A percentile compares a stretch with the other conserved stretches of the same genome.
phyloP scores from a whole-genome alignment of 2,329 filamentous ascomycete genomes.

The Neopestalotiopsis clavispora region DNA sequence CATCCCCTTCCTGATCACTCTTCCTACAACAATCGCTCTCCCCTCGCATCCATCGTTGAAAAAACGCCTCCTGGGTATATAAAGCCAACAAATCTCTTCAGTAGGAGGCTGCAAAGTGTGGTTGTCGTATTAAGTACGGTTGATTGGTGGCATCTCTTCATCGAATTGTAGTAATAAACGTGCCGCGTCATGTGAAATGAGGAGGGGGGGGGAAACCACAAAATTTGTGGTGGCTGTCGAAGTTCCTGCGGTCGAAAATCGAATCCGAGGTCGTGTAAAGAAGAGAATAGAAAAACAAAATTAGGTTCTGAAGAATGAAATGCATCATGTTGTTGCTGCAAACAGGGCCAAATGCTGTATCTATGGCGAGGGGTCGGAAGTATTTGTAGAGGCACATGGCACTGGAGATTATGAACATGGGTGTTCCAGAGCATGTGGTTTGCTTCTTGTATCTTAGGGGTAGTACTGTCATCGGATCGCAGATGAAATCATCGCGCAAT shows the following conservation, averaged over 20 bases:
- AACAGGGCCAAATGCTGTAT: constrained; percentile 34
- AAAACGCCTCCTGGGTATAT: constrained; percentile 17
- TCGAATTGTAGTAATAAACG: background rate
- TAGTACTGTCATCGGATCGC: background rate
- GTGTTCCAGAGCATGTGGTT: background rate
- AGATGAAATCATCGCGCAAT: constrained; percentile 11
- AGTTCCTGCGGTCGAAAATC: constrained; percentile 8
- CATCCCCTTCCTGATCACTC: background rate
- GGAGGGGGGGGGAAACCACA: background rate
- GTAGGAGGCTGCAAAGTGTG: constrained; percentile 10
- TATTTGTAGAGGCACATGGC: constrained; percentile 20
- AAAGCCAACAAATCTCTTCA: constrained; percentile 4
- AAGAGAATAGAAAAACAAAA: constrained; percentile 33
- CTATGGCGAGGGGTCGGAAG: constrained; percentile 29
- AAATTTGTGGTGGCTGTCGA: constrained; percentile 4
- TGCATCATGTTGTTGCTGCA: constrained; percentile 41
- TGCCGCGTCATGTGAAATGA: constrained; percentile 9
- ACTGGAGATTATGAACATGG: constrained; percentile 8
- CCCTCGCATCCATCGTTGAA: background rate
- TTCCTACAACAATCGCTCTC: constrained; percentile 12
- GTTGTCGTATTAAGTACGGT: constrained; percentile 15
- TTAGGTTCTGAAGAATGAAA: constrained; percentile 35
- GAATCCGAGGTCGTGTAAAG: constrained; percentile 20
- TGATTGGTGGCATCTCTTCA: constrained; percentile 16
- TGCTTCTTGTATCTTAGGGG: background rate